Base-by-base conservation (phyloP, 1,139 yeast genomes). In the Kurtzmaniella quercitrusa region DNA sequence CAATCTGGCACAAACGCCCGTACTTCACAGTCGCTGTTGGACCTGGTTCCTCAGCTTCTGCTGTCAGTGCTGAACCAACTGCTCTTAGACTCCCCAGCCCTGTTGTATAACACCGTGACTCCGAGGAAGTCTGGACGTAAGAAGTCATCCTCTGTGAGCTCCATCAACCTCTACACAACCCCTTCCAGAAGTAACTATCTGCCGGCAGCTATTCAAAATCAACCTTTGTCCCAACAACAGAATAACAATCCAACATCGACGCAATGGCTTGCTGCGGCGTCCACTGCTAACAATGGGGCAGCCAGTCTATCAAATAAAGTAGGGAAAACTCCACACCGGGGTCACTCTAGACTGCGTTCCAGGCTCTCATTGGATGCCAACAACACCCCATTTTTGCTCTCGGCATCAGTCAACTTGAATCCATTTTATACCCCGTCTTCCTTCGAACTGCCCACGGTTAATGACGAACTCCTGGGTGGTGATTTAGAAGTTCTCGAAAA, bases 341-440 rank as follows among this genome's bases (percentile, higher is more conserved):
- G 68, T 34, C 80, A 70, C 50, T 57, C 65, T 37, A 57, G 78
- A 46, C 65, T 75, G 16, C 59, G 73, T 38, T 71, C 77, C 2
- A 57, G 72, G 38, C 52, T 70, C 30, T 66, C 74, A 1, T 40
- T 68, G 18, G 75, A 69, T 51, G 63, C 63, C 2, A 45, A 61
- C n/a, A 50, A 58, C 30, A 43, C 53, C n/a, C 52, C 52, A 37
- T 36, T 34, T 33, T 14, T 47, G 50, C 18, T 42, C 56, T 65
- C 30, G 12, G 22, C 37, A 4, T 34, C 37, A 12, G 21, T 19
- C 19, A 34, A 34, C n/a, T 20, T 34, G 12, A 73, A 74, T 47
- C 79, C 79, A 16, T 74, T 74, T 50, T 71, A 68, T 48, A 71
- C 76, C 2, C 74, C 77, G 2, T 60, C 69, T 0, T 56, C 70